Evolutionary conservation across 495 filamentous ascomycete species (phyloP), one percentile per base, ranked within the genome.

Genomic region (Lasiosphaeria hispida): DNA sequence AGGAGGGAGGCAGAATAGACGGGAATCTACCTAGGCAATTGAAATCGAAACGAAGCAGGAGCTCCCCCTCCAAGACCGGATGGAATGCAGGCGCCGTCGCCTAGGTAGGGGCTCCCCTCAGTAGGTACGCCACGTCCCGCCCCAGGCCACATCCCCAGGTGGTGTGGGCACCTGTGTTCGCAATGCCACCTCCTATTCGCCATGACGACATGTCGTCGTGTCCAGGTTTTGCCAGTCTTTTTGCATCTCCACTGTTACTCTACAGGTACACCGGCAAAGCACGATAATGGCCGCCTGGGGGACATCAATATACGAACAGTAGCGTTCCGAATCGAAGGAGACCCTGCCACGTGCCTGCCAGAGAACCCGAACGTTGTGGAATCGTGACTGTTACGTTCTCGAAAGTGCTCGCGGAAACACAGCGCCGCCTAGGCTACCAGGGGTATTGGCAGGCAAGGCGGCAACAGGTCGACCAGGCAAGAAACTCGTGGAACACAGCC

Each of bases 111-210:
- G 47, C 47, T 36, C 47, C 33, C 23, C 47, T 19, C 47, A 34
- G 35, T 10, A n/a, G 36, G 30, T 19, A 23, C 43, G 43, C 43
- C 43, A 47, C 43, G 43, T 47, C 43, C 43, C 43, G 17, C 43
- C n/a, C 43, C 43, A 13, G n/a, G 43, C 9, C 43, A 10, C 43
- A 14, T 10, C 43, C 49, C 23, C 23, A 30, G 23, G 7, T 1
- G 0, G 14, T 1, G 49, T 52, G 49, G 47, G n/a, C 50, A 48
- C 43, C 52, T 60, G 58, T 61, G 58, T 52, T 39, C 14, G 23
- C 49, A 35, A 10, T 30, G 51, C 50, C 37, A 43, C 44, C 60
- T 62, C 55, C 45, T 39, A 62, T 62, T 62, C 52, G 60, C 15
- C 36, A 10, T 30, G 10, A 7, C 4, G 15, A n/a, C 17, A 40